Conservation (phyloP, 148 eudicot genomes). For the Silene conica region DNA sequence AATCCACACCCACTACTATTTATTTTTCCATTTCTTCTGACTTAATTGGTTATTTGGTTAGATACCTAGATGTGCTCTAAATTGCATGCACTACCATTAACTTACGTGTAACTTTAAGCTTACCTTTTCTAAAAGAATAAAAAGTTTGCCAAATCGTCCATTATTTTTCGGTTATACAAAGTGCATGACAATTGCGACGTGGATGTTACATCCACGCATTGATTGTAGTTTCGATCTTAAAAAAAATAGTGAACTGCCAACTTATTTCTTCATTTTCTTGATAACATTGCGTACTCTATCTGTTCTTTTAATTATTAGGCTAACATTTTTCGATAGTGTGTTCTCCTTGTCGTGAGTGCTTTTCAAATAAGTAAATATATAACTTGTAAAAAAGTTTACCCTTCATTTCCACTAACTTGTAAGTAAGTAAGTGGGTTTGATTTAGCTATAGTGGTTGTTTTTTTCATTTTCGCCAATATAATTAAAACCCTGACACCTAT, state of each 20-base stretch:
- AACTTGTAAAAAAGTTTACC: too few species aligned
- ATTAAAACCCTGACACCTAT: too few species aligned
- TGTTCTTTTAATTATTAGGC: too few species aligned
- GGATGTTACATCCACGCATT: background rate
- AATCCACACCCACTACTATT: background rate
- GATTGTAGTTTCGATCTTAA: background rate
- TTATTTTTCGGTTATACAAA: background rate
- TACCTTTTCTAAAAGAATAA: background rate
- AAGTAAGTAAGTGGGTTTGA: too few species aligned
- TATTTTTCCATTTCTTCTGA: background rate
- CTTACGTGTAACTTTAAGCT: constrained; percentile 3
- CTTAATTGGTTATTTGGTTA: background rate
- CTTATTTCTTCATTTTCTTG: background rate
- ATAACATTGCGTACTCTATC: background rate
- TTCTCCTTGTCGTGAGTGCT: too few species aligned
- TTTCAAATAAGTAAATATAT: too few species aligned
- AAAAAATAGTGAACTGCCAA: background rate
- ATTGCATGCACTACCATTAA: background rate
- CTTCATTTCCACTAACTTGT: too few species aligned
- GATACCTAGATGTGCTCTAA: background rate
- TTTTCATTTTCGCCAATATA: too few species aligned
- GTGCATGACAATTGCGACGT: background rate
- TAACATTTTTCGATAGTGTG: too few species aligned
- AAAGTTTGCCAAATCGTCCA: background rate
- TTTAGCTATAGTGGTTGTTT: too few species aligned